Conservation (phyloP, 306 rosid species). For the Corylus americana region DNA sequence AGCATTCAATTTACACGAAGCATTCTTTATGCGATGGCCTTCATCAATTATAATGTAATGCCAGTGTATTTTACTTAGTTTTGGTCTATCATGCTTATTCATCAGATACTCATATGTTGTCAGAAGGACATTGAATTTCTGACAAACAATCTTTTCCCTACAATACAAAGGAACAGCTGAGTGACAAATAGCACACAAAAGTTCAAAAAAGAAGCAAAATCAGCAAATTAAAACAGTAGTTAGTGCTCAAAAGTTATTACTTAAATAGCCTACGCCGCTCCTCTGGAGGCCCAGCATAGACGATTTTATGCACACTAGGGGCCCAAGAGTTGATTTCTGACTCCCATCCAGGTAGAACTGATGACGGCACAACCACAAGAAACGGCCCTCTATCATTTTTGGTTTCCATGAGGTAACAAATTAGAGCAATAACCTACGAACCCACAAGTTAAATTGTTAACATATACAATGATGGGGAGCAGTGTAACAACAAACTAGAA, state of each 20-base stretch:
- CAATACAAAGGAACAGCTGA: conserved; percentile 37
- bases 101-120: conserved; percentile 97
- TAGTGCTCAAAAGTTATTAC: conserved; percentile 50
- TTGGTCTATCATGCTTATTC: conserved; percentile 99
- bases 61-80: conserved; percentile 93
- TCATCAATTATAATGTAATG: conserved; percentile 96
- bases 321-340: conserved; percentile 97
- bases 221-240: not conserved
- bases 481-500: not conserved
- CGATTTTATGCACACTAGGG: conserved; percentile 68
- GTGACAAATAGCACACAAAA: conserved; percentile 21
- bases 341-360: conserved; percentile 99
- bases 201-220: conserved; percentile 6
- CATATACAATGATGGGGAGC: not conserved
- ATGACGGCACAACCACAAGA: conserved; percentile 97
- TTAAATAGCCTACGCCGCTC: conserved; percentile 92
- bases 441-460: conserved; percentile 25
- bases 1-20: conserved; percentile 98
- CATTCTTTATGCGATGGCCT: conserved; percentile 99
- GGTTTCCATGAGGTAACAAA: conserved; percentile 96
- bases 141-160: conserved; percentile 94
- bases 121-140: conserved; percentile 92
- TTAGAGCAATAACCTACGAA: conserved; percentile 85
- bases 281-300: conserved; percentile 94
- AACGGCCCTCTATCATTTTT: conserved; percentile 98